Conservation (phyloP, 1,284 basidiomycete genomes). For the Cyathus olla region DNA sequence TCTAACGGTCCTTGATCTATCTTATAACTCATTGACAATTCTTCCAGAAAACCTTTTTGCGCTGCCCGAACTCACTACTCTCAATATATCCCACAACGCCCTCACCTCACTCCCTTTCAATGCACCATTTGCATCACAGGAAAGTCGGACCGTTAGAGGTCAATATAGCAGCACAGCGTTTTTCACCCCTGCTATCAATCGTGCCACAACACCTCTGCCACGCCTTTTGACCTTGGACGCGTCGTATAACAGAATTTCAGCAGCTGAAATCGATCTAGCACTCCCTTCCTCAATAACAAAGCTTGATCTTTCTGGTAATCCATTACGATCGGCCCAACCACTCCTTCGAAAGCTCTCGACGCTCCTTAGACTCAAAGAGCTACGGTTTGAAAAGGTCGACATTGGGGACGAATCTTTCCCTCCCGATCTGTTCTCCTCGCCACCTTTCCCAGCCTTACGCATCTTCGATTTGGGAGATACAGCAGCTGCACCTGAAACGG, state of each 20-base stretch:
- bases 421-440: constrained; percentile 48
- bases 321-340: constrained; percentile 53
- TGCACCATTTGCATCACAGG: constrained; percentile 58
- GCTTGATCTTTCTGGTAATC: constrained; percentile 65
- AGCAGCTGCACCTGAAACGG: constrained; percentile 55
- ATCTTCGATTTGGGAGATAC: constrained; percentile 77
- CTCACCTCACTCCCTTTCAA: constrained; percentile 71
- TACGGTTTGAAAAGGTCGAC: constrained; percentile 65
- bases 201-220: constrained; percentile 73
- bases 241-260: constrained; percentile 72
- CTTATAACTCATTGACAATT: constrained; percentile 71
- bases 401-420: constrained; percentile 71
- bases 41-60: constrained; percentile 75
- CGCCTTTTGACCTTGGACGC: constrained; percentile 67
- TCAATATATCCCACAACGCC: constrained; percentile 80
- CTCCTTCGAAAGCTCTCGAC: constrained; percentile 60
- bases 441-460: constrained; percentile 61
- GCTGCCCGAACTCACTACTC: constrained; percentile 69
- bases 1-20: constrained; percentile 74
- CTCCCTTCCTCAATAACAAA: constrained; percentile 61
- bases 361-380: constrained; percentile 66
- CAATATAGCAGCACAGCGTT: constrained; percentile 60
- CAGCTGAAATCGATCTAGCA: constrained; percentile 62
- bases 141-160: constrained; percentile 31
- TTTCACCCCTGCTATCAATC: constrained; percentile 69